Base-by-base conservation (phyloP, 1,284 basidiomycete genomes). In the Omphalotus olearius region DNA sequence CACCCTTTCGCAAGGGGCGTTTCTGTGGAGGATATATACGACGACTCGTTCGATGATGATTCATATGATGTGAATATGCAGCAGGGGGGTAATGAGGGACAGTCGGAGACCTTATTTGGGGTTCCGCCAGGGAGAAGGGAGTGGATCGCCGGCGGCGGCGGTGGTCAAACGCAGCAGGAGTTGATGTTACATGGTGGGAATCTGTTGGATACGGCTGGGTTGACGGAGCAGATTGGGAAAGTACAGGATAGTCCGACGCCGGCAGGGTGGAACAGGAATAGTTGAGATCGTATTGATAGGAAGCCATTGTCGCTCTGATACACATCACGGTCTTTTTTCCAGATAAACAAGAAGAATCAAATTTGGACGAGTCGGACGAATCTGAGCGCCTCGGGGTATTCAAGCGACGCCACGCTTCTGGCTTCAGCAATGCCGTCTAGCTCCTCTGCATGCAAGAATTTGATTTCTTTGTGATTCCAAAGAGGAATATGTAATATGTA, bases 191-290 rank as follows among this genome's bases (percentile, higher is more conserved):
- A 79, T 16, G 83, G 83, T 1, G 75, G 79, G 49, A 76, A 80
- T 50, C 60, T 85, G 45, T 61, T 85, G 46, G 82, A 87, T 60
- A 83, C 82, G 13, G 73, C 80, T 52, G 81, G 77, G 9, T 75
- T 82, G 54, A 79, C 79, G 9, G 67, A 69, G 4, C 78, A 78
- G 56, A 70, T 80, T 56, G 74, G 70, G 28, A 66, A 44, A 5
- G 65, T 79, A 0, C 79, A 81, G 53, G 81, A 85, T 62, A 87
- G 75, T 57, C 85, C 85, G 37, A 86, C 84, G 20, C 83, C 82
- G 18, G 68, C 69, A 42, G 43, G 36, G 41, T 43, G 50, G 26
- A 42, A 35, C 17, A 30, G 53, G 39, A 33, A 33, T 33, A 13
- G 30, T 33, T 33, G 30, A 33, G 7, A 9, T 33, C 4, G 30